Evolutionary conservation across 1,284 basidiomycete species (phyloP).

Genomic region (Porogramme epimiltina): DNA sequence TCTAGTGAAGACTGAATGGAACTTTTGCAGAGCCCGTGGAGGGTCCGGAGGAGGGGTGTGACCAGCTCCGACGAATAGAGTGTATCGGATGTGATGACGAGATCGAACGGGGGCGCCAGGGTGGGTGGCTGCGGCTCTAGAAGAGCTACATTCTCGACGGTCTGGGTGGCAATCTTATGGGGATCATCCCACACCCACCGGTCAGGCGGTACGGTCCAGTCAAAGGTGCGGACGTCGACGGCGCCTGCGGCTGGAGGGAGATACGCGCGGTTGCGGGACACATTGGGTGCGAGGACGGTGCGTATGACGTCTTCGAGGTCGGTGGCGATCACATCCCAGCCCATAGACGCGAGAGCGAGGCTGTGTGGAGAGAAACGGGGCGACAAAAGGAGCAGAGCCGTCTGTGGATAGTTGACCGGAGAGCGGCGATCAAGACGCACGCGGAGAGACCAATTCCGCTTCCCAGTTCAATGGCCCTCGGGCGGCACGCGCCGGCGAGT

Average conservation of each 20-base stretch:
- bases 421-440: slow-evolving; percentile 45
- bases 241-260: slow-evolving; percentile 40
- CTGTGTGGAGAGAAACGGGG: slow-evolving; percentile 36
- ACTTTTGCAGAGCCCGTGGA: slow-evolving; percentile 51
- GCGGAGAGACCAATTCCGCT: slow-evolving; percentile 81
- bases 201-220: slow-evolving; percentile 61
- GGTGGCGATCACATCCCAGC: slow-evolving; percentile 80
- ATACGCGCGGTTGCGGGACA: slow-evolving; percentile 49
- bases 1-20: slow-evolving; percentile 15
- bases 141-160: slow-evolving; percentile 26
- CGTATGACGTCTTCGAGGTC: slow-evolving; percentile 74
- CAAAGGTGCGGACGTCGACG: slow-evolving; percentile 61
- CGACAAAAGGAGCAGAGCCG: slow-evolving; percentile 3
- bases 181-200: slow-evolving; percentile 56
- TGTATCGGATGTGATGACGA: slow-evolving; percentile 86
- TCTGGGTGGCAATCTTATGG: slow-evolving; percentile 38
- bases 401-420: slow-evolving; percentile 3
- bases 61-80: slow-evolving; percentile 71
- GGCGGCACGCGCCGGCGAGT: slow-evolving; percentile 30
- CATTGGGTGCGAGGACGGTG: slow-evolving; percentile 68
- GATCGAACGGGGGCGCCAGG: slow-evolving; percentile 65
- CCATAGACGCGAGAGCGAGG: slow-evolving; percentile 68
- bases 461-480: slow-evolving; percentile 75
- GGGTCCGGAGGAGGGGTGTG: slow-evolving; percentile 70
- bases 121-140: slow-evolving; percentile 6